These are phyloP conservation scores for Nicotiana benthamiana DNA, from an alignment of 257 asterid species.

Conservation along the genomic window DNA sequence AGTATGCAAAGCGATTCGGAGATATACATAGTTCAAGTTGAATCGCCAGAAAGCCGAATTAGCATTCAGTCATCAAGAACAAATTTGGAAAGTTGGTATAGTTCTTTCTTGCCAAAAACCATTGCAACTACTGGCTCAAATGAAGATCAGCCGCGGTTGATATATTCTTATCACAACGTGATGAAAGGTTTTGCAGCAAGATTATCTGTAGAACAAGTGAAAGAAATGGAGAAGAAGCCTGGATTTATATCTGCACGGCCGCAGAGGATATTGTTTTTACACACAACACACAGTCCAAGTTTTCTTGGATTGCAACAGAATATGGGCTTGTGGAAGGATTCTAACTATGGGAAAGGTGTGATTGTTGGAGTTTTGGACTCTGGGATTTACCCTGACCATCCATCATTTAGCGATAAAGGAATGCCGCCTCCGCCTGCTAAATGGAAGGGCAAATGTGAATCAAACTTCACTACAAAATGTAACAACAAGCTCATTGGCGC, in stretches of 20 bases:
- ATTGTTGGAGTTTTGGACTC: conserved; percentile 42
- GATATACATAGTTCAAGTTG: conserved; percentile 38
- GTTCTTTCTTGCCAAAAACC: conserved; percentile 22
- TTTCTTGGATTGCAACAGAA: conserved; percentile 42
- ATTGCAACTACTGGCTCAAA: not conserved
- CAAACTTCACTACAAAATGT: conserved; percentile 9
- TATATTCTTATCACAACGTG: conserved; percentile 31
- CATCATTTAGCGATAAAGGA: conserved; percentile 39
- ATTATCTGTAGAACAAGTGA: conserved; percentile 26
- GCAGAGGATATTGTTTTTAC: conserved; percentile 12
- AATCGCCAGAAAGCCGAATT: conserved; percentile 10
- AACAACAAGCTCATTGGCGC: conserved; percentile 54
- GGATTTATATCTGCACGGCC: conserved; percentile 31
- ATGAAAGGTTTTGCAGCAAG: conserved; percentile 41
- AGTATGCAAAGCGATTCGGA: conserved; percentile 1
- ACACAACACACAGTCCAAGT: conserved; percentile 37
- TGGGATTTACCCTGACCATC: conserved; percentile 36
- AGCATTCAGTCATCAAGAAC: not conserved
- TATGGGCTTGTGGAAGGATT: conserved; percentile 37
- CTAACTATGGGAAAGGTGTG: conserved; percentile 43
- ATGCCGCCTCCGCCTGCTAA: conserved; percentile 45
- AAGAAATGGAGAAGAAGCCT: conserved; percentile 18
- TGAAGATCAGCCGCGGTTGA: conserved; percentile 2
- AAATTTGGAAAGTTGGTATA: conserved; percentile 25
- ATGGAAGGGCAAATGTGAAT: conserved; percentile 40